Evolutionary conservation across 495 filamentous ascomycete species (phyloP).

Genomic region (Penicillium ochrochloron): DNA sequence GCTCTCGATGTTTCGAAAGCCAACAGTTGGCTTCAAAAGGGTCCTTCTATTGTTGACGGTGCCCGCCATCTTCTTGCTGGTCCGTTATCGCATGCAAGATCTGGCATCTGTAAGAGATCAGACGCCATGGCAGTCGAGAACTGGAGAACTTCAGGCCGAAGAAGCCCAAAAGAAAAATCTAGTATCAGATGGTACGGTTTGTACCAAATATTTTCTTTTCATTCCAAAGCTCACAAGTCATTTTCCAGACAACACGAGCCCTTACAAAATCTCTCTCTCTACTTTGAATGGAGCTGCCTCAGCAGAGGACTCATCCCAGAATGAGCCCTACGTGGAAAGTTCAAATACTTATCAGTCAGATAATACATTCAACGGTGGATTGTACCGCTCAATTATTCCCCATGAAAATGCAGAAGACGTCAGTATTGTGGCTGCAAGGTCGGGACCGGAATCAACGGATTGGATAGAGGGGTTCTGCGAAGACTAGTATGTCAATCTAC

Average conservation of each 20-base stretch:
- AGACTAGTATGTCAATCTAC: background rate
- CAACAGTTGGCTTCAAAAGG: background rate
- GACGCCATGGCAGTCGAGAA: background rate
- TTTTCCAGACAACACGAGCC: background rate
- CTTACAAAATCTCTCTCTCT: background rate
- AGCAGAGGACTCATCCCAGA: background rate
- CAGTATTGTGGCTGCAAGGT: constrained; percentile 10
- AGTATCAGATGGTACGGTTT: background rate
- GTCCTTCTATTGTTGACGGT: constrained; percentile 1
- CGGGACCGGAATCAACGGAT: background rate
- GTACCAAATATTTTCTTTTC: background rate
- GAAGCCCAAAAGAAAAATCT: background rate
- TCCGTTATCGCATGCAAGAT: constrained; percentile 6
- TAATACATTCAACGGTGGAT: too few species aligned
- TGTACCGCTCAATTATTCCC: background rate
- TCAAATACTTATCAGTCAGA: background rate
- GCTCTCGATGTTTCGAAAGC: background rate
- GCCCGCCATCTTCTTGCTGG: background rate
- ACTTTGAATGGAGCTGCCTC: background rate
- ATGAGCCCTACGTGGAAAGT: background rate
- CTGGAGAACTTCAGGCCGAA: background rate
- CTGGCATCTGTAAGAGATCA: background rate
- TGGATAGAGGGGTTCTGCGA: constrained; percentile 6
- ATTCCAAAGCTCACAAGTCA: background rate
- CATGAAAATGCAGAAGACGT: constrained; percentile 3